Base-by-base conservation (phyloP, 2,329 filamentous ascomycete genomes). In the Xylariales sp. region DNA sequence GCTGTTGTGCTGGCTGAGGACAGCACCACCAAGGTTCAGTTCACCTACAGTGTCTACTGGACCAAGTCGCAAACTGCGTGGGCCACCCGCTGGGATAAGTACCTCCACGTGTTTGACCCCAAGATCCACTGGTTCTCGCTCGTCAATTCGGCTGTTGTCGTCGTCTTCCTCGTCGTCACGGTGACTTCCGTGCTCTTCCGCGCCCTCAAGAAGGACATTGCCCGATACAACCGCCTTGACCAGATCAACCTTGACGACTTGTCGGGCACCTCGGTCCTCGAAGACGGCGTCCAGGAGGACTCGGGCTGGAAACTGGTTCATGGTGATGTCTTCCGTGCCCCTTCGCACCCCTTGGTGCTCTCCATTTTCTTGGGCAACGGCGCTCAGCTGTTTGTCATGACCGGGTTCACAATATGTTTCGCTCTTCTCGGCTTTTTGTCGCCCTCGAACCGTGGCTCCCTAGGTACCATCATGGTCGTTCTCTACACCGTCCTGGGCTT, bases 91-190 rank as follows among this genome's bases (percentile, higher is more conserved):
- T 98, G 93, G 93, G 93, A 98, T 72, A 97, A 95, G 65, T 97
- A 97, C 59, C 75, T 98, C 24, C 91, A 97, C 56, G 91, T 98
- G 20, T 94, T 90, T 57, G 90, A 97, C 61, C 90, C 93, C 37
- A 94, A 93, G 70, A 97, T 98, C 52, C 93, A 98, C 63, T 98
- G 93, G 93, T 95, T 97, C 69, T 96, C 90, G 42, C 80, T 98
- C 34, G 86, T 97, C 65, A 95, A 95, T 64, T 96, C 90, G 24
- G 87, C 93, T 34, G 82, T 97, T 30, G 95, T 98, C 45, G 90
- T 98, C 35, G 76, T 95, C 33, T 93, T 97, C 63, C 72, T 97
- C 28, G 83, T 91, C 24, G 78, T 89, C 31, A 95, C 93, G 52
- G 93, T 98, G 46, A 84, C 85, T 62, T 95, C 90, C n/a, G 88